Conservation (phyloP, 2,329 filamentous ascomycete species). For the Diaporthe caulivora region DNA sequence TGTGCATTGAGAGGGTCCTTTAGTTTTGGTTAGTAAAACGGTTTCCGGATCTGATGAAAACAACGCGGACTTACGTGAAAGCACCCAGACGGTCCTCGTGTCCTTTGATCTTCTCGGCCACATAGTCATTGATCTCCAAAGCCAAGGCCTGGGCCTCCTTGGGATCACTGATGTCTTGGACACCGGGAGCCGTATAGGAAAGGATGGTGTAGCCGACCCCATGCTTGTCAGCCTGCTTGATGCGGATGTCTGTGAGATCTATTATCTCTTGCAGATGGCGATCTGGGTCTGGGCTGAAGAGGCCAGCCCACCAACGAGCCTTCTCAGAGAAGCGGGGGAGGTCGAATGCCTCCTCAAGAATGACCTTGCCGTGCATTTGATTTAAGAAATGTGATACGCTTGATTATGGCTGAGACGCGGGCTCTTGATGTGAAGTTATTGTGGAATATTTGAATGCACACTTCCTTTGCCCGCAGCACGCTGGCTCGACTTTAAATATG, state of each 20-base stretch:
- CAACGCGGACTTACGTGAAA: constrained; percentile 52
- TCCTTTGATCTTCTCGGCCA: constrained; percentile 52
- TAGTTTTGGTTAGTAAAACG: background rate
- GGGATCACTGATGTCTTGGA: constrained; percentile 59
- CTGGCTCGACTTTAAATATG: constrained; percentile 24
- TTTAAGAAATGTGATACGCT: background rate
- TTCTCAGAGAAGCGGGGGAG: constrained; percentile 70
- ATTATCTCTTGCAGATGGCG: constrained; percentile 68
- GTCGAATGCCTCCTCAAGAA: constrained; percentile 72
- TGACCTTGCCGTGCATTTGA: constrained; percentile 70
- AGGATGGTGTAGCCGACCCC: constrained; percentile 42
- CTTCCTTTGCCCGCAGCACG: background rate
- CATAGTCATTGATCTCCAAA: constrained; percentile 57
- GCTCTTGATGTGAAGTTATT: background rate
- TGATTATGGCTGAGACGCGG: background rate
- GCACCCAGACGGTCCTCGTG: constrained; percentile 58
- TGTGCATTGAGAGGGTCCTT: constrained; percentile 61
- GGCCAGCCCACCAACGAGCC: constrained; percentile 70
- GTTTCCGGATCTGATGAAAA: background rate
- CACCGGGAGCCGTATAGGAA: constrained; percentile 62
- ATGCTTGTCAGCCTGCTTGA: constrained; percentile 56
- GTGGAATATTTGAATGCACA: no score
- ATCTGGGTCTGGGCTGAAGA: constrained; percentile 71
- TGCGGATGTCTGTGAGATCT: constrained; percentile 54
- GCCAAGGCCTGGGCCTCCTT: constrained; percentile 56